These are phyloP conservation scores for Rhodofomes roseus DNA, from an alignment of 1,284 basidiomycete species.

Conservation along the genomic window DNA sequence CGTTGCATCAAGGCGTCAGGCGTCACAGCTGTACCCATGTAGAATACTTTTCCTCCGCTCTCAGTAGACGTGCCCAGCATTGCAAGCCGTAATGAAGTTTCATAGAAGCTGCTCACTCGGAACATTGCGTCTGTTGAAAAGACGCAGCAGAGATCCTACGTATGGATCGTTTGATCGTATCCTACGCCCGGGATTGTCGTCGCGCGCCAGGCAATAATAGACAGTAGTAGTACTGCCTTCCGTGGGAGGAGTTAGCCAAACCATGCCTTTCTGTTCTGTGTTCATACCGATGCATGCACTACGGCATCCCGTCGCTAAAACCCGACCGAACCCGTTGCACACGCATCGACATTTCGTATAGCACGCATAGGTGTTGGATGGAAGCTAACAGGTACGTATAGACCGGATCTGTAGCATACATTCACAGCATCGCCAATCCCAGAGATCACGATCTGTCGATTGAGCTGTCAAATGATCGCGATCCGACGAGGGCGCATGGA, in stretches of 20 bases:
- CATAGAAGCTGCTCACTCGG: background rate
- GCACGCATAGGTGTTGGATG: background rate
- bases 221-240: background rate
- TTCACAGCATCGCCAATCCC: conserved; percentile 1
- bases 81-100: background rate
- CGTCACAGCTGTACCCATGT: background rate
- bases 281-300: background rate
- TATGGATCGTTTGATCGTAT: background rate
- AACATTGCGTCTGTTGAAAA: background rate
- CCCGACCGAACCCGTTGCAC: background rate
- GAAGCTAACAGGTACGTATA: too few species aligned
- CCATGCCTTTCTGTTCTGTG: background rate
- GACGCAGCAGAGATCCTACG: background rate
- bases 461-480: background rate
- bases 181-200: background rate
- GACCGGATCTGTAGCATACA: background rate
- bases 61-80: background rate
- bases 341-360: background rate
- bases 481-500: conserved; percentile 1
- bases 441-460: conserved; percentile 2
- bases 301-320: background rate
- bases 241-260: background rate
- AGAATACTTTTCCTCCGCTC: background rate
- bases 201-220: background rate
- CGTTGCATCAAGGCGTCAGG: background rate